Evolutionary conservation across 495 filamentous ascomycete species (phyloP).

Genomic region (Penicillium canescens): DNA sequence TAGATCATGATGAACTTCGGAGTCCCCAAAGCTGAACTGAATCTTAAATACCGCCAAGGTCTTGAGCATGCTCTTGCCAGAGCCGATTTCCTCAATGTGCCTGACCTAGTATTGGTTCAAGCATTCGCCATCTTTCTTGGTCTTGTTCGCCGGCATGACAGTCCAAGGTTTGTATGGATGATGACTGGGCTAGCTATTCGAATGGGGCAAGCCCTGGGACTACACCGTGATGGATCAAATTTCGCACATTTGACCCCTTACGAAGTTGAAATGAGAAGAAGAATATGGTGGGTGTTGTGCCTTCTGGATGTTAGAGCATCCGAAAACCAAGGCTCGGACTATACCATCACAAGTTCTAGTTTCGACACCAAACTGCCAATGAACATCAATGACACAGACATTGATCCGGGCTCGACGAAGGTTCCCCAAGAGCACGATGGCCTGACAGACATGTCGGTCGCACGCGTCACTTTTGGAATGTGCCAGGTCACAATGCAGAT

Average conservation of each 20-base stretch:
- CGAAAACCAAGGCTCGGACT: conserved; percentile 69
- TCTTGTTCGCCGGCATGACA: conserved; percentile 50
- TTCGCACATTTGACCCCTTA: conserved; percentile 57
- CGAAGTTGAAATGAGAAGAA: conserved; percentile 71
- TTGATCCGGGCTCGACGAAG: conserved; percentile 59
- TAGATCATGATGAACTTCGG: conserved; percentile 51
- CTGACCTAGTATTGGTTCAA: conserved; percentile 43
- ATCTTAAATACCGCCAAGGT: conserved; percentile 52
- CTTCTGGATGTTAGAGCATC: conserved; percentile 75
- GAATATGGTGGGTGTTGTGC: conserved; percentile 75
- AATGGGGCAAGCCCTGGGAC: conserved; percentile 73
- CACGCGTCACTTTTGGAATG: conserved; percentile 48
- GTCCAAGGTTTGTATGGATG: conserved; percentile 53
- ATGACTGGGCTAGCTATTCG: conserved; percentile 67
- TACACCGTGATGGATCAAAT: conserved; percentile 71
- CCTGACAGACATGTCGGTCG: conserved; percentile 76
- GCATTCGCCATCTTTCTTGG: conserved; percentile 49
- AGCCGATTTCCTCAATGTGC: conserved; percentile 50
- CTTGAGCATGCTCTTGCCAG: conserved; percentile 55
- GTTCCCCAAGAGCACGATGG: conserved; percentile 56
- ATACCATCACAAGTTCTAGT: conserved; percentile 57
- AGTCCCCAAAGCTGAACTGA: conserved; percentile 49
- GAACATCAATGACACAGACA: conserved; percentile 77
- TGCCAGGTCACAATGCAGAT: conserved; percentile 47
- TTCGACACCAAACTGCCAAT: conserved; percentile 72